Base-by-base conservation (phyloP, 345 rosid genomes). In the Excoecaria agallocha region DNA sequence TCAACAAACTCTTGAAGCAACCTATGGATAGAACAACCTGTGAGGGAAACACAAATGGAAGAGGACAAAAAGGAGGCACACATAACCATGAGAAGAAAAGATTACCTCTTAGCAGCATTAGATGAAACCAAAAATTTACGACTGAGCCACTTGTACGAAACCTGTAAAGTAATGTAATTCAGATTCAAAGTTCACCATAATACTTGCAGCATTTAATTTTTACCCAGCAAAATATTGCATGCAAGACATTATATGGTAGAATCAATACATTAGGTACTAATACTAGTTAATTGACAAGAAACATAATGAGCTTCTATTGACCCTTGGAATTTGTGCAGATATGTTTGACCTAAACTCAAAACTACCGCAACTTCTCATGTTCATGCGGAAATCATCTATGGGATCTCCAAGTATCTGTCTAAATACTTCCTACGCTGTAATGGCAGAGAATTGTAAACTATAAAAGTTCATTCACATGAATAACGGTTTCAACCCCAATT, bases 61-160 rank as follows among this genome's bases (percentile, higher is more conserved):
- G 11, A 30, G 41, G 30, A 19, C 45, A 39, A 19, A 56, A 64
- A 56, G 38, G 38, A 15, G 51, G 5, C 30, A 63, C 59, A 35
- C n/a, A 56, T 20, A 46, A 77, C 15, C 25, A 48, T 57, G 56
- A 48, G 30, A 17, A 50, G 48, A 74, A 70, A 70, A 43, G 10
- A 37, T 50, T 76, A 91, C 99, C 93, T 86, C 84, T 95, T 90
- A 12, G 98, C 94, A 59, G 84, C 74, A 74, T 89, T 84, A 62
- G 99, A 93, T 38, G 99, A 82, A 54, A 91, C 78, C 69, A 82
- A 83, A 77, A 89, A 95, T 50, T 87, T 90, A 72, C 97, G 93
- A 86, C 98, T 93, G 73, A 95, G 78, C 99, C 99, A 95, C 84
- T 95, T 95, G 83, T 87, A 95, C 43, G 99, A 93, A 74, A 95